phyloP scores from a whole-genome alignment of 1,284 basidiomycete species.

The Blastosporella zonata region DNA sequence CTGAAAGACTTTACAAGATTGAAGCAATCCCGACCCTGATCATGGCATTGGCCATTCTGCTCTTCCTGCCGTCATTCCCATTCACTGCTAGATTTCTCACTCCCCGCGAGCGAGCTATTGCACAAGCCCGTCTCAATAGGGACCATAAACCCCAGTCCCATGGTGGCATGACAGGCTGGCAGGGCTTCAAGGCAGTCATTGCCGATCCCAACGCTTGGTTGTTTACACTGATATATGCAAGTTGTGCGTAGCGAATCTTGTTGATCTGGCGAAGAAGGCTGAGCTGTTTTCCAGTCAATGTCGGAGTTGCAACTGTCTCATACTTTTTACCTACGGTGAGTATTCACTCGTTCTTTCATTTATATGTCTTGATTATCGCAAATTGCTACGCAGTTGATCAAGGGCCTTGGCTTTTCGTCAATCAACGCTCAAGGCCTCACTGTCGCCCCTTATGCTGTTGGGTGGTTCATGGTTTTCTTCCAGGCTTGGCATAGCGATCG shows the following conservation, averaged over 20 bases:
- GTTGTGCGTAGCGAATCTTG: slow-evolving; percentile 35
- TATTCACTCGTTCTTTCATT: background rate
- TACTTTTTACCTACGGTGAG: slow-evolving; percentile 54
- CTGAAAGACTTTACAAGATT: slow-evolving; percentile 30
- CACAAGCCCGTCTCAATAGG: slow-evolving; percentile 49
- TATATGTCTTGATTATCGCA: background rate
- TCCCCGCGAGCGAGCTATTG: slow-evolving; percentile 49
- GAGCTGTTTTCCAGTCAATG: slow-evolving; percentile 39
- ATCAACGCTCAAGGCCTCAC: slow-evolving; percentile 56
- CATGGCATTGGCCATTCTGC: slow-evolving; percentile 43
- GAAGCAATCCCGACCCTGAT: slow-evolving; percentile 52
- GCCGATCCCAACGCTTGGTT: slow-evolving; percentile 49
- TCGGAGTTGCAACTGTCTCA: slow-evolving; percentile 52
- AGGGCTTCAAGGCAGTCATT: slow-evolving; percentile 49
- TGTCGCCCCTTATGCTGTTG: slow-evolving; percentile 51
- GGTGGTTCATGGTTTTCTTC: slow-evolving; percentile 51
- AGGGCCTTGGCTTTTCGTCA: slow-evolving; percentile 48
- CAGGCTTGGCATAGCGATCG: slow-evolving; percentile 53
- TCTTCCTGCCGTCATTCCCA: slow-evolving; percentile 45
- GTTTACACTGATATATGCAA: slow-evolving; percentile 49
- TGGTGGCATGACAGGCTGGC: slow-evolving; percentile 54
- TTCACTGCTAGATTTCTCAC: slow-evolving; percentile 38
- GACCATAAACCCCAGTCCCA: slow-evolving; percentile 56
- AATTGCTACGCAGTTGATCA: slow-evolving; percentile 40
- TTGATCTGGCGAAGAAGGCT: background rate